Evolutionary conservation across 2,329 filamentous ascomycete species (phyloP), one percentile per base, ranked within the genome.

Genomic region (Teratosphaeriaceae sp.): DNA sequence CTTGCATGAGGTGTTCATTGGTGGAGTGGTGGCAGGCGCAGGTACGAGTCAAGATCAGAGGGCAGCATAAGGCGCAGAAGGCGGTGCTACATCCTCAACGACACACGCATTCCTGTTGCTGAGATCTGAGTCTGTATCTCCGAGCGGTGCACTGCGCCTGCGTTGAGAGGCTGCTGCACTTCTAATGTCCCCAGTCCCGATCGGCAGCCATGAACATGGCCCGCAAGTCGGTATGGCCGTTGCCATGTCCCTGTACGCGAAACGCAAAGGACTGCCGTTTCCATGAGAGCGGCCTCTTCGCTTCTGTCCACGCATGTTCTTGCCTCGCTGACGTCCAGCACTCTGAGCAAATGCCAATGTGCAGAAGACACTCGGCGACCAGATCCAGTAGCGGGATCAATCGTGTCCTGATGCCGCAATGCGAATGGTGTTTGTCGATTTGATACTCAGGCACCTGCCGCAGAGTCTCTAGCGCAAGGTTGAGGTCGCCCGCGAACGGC

Each of bases 371-470:
- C 20, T 64, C 62, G 44, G 78, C 72, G 22, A 88, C 65, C 41
- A 80, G 75, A 42, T 84, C 80, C 13, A 88, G 62, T 3, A 85
- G 72, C 6, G 83, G 81, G 29, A 84, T 65, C 3, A 88, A 62
- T 15, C 79, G 72, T 2, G 77, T 79, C 34, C 83, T 70, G 27
- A 86, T 69, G 1, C 85, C 85, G 57, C 85, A 89, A 60, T 88
- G 84, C 1, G 73, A 72, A 60, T 89, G 85, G 57, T 87, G 71
- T 50, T 74, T 75, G 61, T 89, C 83, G 46, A 88, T 75, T 60
- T 88, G 85, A 57, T 88, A 88, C 43, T 72, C 75, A 1, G 84
- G 80, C 38, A 76, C 80, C 61, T 87, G 79, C 27, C 78, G 74
- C 18, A 88, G 66, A 0, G 72, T 71, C 8, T 75, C 65, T 13